Percentiles rank a stretch among this genome's conserved stretches.
Conservation (phyloP, 129 eudicot species). For the sunflower (Helianthus annuus) region DNA sequence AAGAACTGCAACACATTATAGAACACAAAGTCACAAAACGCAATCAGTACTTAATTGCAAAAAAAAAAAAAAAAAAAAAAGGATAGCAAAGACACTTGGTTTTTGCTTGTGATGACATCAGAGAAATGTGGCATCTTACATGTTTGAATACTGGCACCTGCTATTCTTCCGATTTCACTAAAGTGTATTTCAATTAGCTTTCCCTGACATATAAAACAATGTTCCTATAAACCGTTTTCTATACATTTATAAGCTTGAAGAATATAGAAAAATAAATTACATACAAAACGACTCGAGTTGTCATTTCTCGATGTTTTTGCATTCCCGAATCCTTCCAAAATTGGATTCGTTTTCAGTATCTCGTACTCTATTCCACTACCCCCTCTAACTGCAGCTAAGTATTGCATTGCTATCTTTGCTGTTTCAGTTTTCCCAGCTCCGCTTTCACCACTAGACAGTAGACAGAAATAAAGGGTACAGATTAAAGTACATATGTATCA, state of each 20-base stretch:
- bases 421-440: conserved; percentile 98
- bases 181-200: conserved; percentile 91
- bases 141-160: conserved; percentile 94
- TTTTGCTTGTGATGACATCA: conserved; percentile 1
- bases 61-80: neutral
- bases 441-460: conserved; percentile 81
- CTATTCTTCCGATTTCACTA: conserved; percentile 80
- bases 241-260: conserved; percentile 1
- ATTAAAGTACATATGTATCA: conserved; percentile 16
- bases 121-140: conserved; percentile 54
- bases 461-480: conserved; percentile 12
- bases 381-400: conserved; percentile 93
- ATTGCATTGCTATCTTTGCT: conserved; percentile 95
- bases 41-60: conserved; percentile 17
- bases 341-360: conserved; percentile 77
- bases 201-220: conserved; percentile 52
- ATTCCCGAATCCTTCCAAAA: conserved; percentile 89
- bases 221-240: conserved; percentile 14
- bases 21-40: conserved; percentile 30
- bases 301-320: conserved; percentile 84
- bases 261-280: conserved; percentile 22
- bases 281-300: conserved; percentile 94
- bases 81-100: neutral
- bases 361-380: conserved; percentile 91
- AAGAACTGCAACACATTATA: conserved; percentile 33